Evolutionary conservation across 257 asterid genomes (phyloP).

Genomic region (Solanum clarkiae): DNA sequence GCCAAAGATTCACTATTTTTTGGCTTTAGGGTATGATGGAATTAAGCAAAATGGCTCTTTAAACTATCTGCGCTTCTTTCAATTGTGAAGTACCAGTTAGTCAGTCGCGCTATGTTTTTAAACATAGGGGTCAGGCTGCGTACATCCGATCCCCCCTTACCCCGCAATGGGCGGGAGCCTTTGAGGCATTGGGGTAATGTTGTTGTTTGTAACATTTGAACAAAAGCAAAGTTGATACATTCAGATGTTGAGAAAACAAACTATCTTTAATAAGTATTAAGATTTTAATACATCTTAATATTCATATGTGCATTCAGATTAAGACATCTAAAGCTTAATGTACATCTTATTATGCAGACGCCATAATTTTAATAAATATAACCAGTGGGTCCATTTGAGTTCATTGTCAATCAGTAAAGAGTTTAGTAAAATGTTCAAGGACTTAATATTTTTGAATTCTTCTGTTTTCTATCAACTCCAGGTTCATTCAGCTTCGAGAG

Average conservation of each 20-base stretch:
- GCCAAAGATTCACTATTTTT: no score
- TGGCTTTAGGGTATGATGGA: no score
- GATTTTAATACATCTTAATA: not conserved
- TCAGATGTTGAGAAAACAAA: not conserved
- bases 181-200: no score
- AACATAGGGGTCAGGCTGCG: no score
- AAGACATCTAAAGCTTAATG: not conserved
- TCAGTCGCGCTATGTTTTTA: no score
- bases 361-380: not conserved
- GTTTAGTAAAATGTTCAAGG: not conserved
- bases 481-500: constrained; percentile 96
- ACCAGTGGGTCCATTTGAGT: not conserved
- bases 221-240: not conserved
- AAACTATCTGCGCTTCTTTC: no score
- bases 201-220: not conserved
- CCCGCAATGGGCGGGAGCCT: no score
- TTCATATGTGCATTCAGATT: not conserved
- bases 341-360: not conserved
- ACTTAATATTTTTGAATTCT: not conserved
- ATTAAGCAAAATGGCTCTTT: no score
- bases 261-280: not conserved
- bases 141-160: no score
- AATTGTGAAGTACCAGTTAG: no score
- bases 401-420: not conserved
- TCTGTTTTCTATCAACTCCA: constrained; percentile 30